phyloP scores from a whole-genome alignment of 177 flowering plant species.

The Vitis hybrid region DNA sequence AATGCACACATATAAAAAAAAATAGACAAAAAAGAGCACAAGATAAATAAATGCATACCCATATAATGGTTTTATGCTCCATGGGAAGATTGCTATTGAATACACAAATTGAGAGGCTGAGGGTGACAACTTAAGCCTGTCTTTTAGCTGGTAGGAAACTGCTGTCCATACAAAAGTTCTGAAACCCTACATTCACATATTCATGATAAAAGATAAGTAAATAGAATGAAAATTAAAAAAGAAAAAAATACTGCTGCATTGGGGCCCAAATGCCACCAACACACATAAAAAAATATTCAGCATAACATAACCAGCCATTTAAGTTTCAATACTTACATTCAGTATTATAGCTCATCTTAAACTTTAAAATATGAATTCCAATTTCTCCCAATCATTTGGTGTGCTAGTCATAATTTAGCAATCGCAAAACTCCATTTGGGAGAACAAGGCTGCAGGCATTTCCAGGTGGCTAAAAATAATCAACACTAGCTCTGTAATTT shows the following conservation, averaged over 20 bases:
- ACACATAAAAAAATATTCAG: background rate
- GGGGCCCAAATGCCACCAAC: background rate
- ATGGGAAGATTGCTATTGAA: constrained; percentile 76
- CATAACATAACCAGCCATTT: no score
- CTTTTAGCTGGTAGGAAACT: constrained; percentile 88
- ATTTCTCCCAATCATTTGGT: no score
- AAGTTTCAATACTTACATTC: no score
- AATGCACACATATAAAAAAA: background rate
- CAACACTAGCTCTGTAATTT: no score
- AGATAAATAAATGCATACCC: constrained; percentile 48
- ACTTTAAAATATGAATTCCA: no score
- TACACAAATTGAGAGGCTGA: constrained; percentile 88
- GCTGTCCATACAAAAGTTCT: constrained; percentile 97
- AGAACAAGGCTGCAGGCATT: no score
- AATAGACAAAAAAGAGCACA: background rate
- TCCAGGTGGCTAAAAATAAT: no score
- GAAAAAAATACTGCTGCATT: background rate
- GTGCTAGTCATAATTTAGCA: no score
- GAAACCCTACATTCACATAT: constrained; percentile 60
- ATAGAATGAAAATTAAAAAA: background rate
- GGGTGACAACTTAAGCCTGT: constrained; percentile 79
- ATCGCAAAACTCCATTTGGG: no score
- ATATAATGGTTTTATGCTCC: constrained; percentile 92
- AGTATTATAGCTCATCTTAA: no score
- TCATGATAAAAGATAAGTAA: background rate